These are phyloP conservation scores for Naematelia aurantialba DNA, from an alignment of 768 basidiomycete genomes.

Conservation along the genomic window DNA sequence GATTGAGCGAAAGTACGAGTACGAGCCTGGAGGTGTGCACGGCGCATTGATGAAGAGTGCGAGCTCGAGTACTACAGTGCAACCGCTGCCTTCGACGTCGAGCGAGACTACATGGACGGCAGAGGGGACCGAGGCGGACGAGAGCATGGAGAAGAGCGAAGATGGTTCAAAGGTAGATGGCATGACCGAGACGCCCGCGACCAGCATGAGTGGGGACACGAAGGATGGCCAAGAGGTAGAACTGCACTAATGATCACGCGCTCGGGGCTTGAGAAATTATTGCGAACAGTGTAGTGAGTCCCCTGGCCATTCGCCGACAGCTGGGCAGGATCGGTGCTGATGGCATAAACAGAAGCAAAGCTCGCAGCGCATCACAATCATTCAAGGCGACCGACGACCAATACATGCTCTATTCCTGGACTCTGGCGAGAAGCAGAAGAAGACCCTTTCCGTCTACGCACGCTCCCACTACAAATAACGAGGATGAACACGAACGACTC, in stretches of 20 bases:
- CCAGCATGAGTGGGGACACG: conserved; percentile 18
- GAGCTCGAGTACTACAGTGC: conserved; percentile 11
- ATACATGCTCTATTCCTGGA: too few relatives aligned
- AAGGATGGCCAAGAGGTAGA: conserved; percentile 16
- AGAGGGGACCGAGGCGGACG: conserved; percentile 10
- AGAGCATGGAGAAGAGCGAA: conserved; percentile 7
- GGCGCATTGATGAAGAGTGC: conserved; percentile 36
- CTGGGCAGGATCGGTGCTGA: neutral
- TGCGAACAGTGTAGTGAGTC: too few relatives aligned
- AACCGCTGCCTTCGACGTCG: conserved; percentile 1
- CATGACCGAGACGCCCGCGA: conserved; percentile 9
- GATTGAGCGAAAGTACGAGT: neutral
- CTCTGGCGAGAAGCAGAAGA: too few relatives aligned
- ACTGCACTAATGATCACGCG: conserved; percentile 1
- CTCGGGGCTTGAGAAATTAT: neutral
- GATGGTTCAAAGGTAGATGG: conserved; percentile 1
- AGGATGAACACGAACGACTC: too few relatives aligned
- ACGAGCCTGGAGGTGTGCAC: conserved; percentile 17
- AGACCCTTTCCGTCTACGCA: too few relatives aligned
- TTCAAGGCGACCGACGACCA: too few relatives aligned
- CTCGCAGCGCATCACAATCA: too few relatives aligned
- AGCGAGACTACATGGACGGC: conserved; percentile 1
- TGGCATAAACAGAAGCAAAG: neutral
- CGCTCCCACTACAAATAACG: too few relatives aligned
- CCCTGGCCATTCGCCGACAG: too few relatives aligned